A percentile compares a stretch with the other conserved stretches of the same genome.
Evolutionary conservation across 148 eudicot genomes (phyloP).

Genomic region (Chenopodium album): DNA sequence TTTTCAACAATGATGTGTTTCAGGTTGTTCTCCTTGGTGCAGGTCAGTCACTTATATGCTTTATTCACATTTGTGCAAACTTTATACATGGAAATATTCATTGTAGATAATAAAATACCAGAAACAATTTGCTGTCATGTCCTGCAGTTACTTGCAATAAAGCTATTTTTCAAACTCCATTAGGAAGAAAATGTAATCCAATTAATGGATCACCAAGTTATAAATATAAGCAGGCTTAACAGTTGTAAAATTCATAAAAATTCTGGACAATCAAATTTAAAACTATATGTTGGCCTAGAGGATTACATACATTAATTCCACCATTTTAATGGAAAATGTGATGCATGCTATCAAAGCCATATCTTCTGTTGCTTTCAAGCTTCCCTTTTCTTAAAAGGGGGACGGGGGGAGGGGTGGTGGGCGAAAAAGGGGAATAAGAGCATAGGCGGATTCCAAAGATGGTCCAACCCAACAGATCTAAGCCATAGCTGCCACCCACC

Average conservation of each 20-base stretch:
- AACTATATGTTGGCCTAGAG: background rate
- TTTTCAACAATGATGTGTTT: conserved; percentile 50
- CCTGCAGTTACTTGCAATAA: background rate
- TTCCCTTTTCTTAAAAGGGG: background rate
- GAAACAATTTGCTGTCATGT: background rate
- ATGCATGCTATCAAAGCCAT: background rate
- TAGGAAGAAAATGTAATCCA: background rate
- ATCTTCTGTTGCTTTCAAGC: background rate
- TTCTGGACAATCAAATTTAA: background rate
- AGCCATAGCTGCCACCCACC: background rate
- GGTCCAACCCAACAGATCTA: background rate
- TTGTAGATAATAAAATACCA: background rate
- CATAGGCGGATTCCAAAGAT: background rate
- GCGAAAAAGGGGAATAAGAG: background rate
- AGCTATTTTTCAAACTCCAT: background rate
- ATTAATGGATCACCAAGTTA: background rate
- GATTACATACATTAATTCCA: background rate
- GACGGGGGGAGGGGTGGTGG: background rate
- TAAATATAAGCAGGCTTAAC: background rate
- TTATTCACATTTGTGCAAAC: background rate
- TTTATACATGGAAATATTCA: background rate
- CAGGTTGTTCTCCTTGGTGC: conserved; percentile 92
- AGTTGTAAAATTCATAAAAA: background rate
- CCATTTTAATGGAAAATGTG: background rate
- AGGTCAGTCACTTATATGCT: conserved; percentile 47